A percentile compares a stretch with the other conserved stretches of the same genome.
phyloP scores from a whole-genome alignment of 2,329 filamentous ascomycete species.

The Cladosporium sphaerospermum region DNA sequence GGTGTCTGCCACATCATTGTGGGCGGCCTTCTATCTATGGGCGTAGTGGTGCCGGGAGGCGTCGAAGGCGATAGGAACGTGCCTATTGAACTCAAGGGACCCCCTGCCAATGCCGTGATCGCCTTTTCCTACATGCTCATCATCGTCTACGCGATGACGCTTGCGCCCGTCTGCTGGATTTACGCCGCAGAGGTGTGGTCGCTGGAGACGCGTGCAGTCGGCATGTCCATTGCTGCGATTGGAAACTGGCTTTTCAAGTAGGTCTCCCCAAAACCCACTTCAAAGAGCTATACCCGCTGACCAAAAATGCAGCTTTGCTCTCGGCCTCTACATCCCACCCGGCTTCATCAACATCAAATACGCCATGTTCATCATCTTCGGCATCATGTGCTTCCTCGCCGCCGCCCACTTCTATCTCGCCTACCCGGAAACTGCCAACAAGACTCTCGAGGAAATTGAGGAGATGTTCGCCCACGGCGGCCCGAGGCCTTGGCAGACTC shows the following conservation, averaged over 20 bases:
- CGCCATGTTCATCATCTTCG: slow-evolving; percentile 48
- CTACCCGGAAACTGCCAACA: slow-evolving; percentile 36
- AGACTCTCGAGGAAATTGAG: slow-evolving; percentile 36
- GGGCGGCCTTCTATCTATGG: slow-evolving; percentile 39
- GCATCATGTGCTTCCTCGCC: slow-evolving; percentile 41
- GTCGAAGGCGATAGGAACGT: slow-evolving; percentile 47
- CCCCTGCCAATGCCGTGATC: slow-evolving; percentile 56
- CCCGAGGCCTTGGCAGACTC: slow-evolving; percentile 33
- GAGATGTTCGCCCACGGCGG: slow-evolving; percentile 31
- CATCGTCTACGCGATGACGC: slow-evolving; percentile 57
- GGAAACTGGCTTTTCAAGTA: slow-evolving; percentile 40
- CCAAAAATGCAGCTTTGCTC: slow-evolving; percentile 5
- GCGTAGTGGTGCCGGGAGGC: slow-evolving; percentile 38
- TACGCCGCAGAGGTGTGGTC: slow-evolving; percentile 61
- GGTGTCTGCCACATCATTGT: slow-evolving; percentile 43
- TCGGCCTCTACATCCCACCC: slow-evolving; percentile 53
- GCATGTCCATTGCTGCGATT: slow-evolving; percentile 52
- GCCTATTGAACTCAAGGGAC: slow-evolving; percentile 46
- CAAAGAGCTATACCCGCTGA: background rate
- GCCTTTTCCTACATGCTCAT: slow-evolving; percentile 60
- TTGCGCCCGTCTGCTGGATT: slow-evolving; percentile 59
- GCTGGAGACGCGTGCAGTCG: slow-evolving; percentile 53
- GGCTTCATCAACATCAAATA: slow-evolving; percentile 54
- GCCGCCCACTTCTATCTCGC: slow-evolving; percentile 42
- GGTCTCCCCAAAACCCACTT: background rate